phyloP scores from a whole-genome alignment of 768 basidiomycete species.

The Podaxis rugospora region DNA sequence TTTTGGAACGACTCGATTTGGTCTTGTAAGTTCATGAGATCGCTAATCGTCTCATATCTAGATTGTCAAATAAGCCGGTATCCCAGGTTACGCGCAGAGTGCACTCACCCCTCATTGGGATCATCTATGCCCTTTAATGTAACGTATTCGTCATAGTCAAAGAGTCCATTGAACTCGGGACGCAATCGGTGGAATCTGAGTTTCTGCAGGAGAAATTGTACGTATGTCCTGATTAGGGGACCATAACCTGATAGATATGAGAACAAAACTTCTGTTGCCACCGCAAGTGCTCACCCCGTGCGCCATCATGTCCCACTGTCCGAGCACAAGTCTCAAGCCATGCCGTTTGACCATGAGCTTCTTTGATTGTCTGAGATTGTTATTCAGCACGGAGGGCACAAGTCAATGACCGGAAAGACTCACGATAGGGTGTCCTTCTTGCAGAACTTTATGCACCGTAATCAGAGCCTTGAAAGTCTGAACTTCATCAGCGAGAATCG shows the following conservation, averaged over 20 bases:
- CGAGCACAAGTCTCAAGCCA: constrained; percentile 98
- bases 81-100: neutral
- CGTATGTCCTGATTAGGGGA: constrained; percentile 90
- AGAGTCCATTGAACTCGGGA: constrained; percentile 97
- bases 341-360: constrained; percentile 93
- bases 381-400: constrained; percentile 4
- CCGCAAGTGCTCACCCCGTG: constrained; percentile 51
- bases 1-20: constrained; percentile 99
- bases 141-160: constrained; percentile 99
- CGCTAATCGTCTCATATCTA: constrained; percentile 96
- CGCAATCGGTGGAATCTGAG: constrained; percentile 93
- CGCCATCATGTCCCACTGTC: constrained; percentile 74
- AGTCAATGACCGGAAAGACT: constrained; percentile 16
- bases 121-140: constrained; percentile 96
- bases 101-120: constrained; percentile 92
- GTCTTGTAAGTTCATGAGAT: constrained; percentile 97
- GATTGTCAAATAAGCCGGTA: constrained; percentile 9
- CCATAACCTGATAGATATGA: constrained; percentile 66
- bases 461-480: constrained; percentile 99
- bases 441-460: constrained; percentile 94
- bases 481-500: constrained; percentile 94
- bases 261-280: constrained; percentile 1
- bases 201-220: constrained; percentile 93
- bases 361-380: constrained; percentile 80
- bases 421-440: constrained; percentile 95